Evolutionary conservation across 441 rosid species (phyloP).

Genomic region (Erodium texanum): DNA sequence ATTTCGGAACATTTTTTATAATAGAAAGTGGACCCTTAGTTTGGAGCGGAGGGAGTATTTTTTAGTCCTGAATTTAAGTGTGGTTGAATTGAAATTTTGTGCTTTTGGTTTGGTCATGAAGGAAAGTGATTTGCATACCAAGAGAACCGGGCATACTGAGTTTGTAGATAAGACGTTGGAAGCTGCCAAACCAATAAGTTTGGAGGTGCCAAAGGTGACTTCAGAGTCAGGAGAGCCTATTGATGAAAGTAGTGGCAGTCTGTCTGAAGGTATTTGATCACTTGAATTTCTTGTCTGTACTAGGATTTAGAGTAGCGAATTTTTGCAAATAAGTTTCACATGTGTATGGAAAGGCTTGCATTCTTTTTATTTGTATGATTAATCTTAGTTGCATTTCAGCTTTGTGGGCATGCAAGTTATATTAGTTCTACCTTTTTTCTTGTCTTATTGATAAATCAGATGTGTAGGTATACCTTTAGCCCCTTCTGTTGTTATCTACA

Average conservation of each 20-base stretch:
- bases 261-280: conserved; percentile 53
- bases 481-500: no score
- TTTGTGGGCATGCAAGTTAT: not conserved
- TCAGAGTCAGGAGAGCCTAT: conserved; percentile 40
- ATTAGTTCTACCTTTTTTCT: not conserved
- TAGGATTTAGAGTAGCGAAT: not conserved
- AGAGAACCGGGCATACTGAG: conserved; percentile 90
- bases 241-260: conserved; percentile 39
- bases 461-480: not conserved
- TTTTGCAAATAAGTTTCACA: conserved; percentile 8
- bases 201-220: conserved; percentile 69
- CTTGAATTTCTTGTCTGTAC: conserved; percentile 11
- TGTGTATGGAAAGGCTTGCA: not conserved
- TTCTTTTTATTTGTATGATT: not conserved
- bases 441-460: not conserved
- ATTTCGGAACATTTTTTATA: no score
- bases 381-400: not conserved
- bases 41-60: no score
- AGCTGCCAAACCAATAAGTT: conserved; percentile 67
- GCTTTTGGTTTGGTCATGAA: conserved; percentile 28
- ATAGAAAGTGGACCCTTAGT: no score
- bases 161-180: conserved; percentile 79
- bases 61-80: not conserved
- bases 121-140: conserved; percentile 94
- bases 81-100: conserved; percentile 3